These are phyloP conservation scores for Calonectria henricotiae DNA, from an alignment of 2,329 filamentous ascomycete species.

Conservation along the genomic window DNA sequence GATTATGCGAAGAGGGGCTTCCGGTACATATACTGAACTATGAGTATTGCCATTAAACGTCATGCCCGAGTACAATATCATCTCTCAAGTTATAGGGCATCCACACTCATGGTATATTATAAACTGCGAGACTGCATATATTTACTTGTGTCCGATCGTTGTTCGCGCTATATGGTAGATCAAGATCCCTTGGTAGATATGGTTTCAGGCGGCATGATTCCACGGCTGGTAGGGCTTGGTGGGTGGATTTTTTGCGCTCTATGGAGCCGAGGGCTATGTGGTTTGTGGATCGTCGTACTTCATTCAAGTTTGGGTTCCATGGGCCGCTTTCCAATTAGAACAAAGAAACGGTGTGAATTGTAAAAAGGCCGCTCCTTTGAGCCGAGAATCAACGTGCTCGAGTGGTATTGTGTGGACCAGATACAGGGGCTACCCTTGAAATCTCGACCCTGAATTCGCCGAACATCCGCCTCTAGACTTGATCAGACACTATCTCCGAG, in stretches of 20 bases:
- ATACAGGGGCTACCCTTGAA: not conserved
- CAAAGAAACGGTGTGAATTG: not conserved
- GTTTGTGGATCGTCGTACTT: not conserved
- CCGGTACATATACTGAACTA: not conserved
- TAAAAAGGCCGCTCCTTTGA: not conserved
- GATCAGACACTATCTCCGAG: slow-evolving; percentile 14
- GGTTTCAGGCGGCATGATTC: slow-evolving; percentile 6
- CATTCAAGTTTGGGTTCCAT: not conserved
- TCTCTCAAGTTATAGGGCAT: no score
- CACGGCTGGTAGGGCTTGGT: not conserved
- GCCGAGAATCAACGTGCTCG: slow-evolving; percentile 8
- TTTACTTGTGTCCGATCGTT: not conserved
- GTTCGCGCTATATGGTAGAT: not conserved
- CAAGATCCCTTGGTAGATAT: not conserved
- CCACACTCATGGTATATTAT: not conserved
- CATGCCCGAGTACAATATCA: no score
- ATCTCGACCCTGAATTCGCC: not conserved
- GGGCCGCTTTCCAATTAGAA: not conserved
- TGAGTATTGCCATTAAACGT: not conserved
- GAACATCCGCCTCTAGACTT: slow-evolving; percentile 2
- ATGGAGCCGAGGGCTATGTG: not conserved
- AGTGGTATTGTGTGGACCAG: not conserved
- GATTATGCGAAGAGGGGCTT: not conserved
- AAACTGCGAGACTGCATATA: not conserved
- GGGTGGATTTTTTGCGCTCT: not conserved